These are phyloP conservation scores for Paraconiothyrium sp. DNA, from an alignment of 2,329 filamentous ascomycete genomes.

Conservation along the genomic window DNA sequence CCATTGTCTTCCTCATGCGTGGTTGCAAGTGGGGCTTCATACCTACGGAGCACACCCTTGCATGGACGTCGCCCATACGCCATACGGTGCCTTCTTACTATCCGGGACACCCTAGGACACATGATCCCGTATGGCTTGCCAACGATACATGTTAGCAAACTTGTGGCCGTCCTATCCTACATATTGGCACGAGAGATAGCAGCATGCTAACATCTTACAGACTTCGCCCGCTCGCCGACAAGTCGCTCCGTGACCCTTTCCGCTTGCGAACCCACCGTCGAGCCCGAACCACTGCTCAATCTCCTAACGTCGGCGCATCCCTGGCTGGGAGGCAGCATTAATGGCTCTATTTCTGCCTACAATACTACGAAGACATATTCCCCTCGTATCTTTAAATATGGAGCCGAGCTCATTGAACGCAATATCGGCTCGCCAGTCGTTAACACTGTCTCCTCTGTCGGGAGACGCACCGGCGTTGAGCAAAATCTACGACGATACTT, in stretches of 20 bases:
- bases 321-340: slow-evolving; percentile 83
- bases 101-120: too few species aligned
- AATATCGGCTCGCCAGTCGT: slow-evolving; percentile 84
- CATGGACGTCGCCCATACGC: neutral
- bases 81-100: too few species aligned
- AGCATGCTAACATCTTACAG: slow-evolving; percentile 38
- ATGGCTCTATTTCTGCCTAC: slow-evolving; percentile 85
- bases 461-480: slow-evolving; percentile 87
- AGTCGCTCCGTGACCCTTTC: slow-evolving; percentile 42
- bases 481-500: slow-evolving; percentile 87
- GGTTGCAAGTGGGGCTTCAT: slow-evolving; percentile 3
- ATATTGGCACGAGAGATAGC: too few species aligned
- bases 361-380: slow-evolving; percentile 89
- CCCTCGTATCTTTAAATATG: slow-evolving; percentile 83
- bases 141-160: too few species aligned
- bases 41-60: slow-evolving; percentile 8
- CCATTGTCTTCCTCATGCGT: neutral
- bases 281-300: slow-evolving; percentile 82
- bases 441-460: slow-evolving; percentile 84
- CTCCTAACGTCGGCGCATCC: slow-evolving; percentile 90
- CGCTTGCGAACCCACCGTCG: slow-evolving; percentile 53
- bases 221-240: slow-evolving; percentile 54
- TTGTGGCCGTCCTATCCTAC: too few species aligned
- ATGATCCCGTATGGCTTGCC: too few species aligned
- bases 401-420: slow-evolving; percentile 89